Conservation (phyloP, 306 rosid species). For the Vigna nakashimae region DNA sequence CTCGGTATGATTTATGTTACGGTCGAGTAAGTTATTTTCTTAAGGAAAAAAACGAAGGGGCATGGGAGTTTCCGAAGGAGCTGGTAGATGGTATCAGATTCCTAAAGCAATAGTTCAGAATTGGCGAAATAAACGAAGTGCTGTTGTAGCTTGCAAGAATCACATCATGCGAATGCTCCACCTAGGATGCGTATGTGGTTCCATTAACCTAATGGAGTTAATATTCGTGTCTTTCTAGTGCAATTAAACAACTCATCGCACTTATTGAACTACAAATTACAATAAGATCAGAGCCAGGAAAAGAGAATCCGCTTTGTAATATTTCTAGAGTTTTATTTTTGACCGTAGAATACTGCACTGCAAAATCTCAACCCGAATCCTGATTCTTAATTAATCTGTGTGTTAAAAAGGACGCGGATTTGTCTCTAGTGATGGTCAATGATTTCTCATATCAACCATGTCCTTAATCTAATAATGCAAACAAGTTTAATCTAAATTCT, state of each 20-base stretch:
- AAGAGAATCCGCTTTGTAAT: background rate
- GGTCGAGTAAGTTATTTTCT: background rate
- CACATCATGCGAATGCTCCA: slow-evolving; percentile 16
- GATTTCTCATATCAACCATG: background rate
- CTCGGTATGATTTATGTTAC: background rate
- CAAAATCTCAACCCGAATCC: background rate
- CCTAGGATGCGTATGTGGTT: slow-evolving; percentile 18
- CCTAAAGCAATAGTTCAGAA: slow-evolving; percentile 17
- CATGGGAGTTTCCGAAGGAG: slow-evolving; percentile 10
- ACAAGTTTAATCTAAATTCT: too few relatives aligned
- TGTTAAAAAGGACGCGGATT: background rate
- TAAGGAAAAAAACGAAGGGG: background rate
- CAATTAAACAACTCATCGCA: background rate
- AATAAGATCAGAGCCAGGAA: background rate
- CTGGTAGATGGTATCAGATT: slow-evolving; percentile 48
- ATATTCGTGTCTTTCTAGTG: slow-evolving; percentile 27
- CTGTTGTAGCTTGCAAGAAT: slow-evolving; percentile 11
- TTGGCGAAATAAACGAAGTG: slow-evolving; percentile 12
- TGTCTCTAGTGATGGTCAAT: background rate
- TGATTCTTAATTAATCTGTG: background rate
- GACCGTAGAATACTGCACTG: background rate
- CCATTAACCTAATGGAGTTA: background rate
- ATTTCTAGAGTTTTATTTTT: background rate
- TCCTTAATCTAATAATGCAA: too few relatives aligned
- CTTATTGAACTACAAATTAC: slow-evolving; percentile 21